These are phyloP conservation scores for Skeletonema grethae DNA, from an alignment of 108 stramenopile genomes.

Conservation along the genomic window DNA sequence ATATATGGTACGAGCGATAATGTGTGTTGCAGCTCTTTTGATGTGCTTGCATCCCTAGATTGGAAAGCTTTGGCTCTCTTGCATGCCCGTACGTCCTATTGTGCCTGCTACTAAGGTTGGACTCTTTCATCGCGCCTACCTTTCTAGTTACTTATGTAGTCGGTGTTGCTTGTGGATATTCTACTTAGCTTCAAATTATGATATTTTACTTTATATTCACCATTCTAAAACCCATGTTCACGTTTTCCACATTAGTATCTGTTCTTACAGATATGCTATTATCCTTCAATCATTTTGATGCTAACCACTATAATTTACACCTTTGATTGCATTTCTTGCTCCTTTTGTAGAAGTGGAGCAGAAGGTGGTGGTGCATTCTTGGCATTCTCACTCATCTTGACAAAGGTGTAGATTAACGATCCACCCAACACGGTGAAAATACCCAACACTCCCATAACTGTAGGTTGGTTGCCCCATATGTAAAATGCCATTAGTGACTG, in stretches of 20 bases:
- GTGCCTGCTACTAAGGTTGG: no score
- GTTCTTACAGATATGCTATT: no score
- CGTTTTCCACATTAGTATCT: no score
- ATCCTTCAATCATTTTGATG: no score
- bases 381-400: slow-evolving; percentile 76
- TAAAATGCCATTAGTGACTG: slow-evolving; percentile 93
- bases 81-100: no score
- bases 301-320: no score
- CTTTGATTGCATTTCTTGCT: slow-evolving; percentile 33
- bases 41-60: neutral
- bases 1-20: neutral
- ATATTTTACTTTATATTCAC: neutral
- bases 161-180: no score
- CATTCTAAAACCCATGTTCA: neutral
- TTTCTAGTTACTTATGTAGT: no score
- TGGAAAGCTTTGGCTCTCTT: neutral
- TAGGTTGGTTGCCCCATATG: slow-evolving; percentile 91
- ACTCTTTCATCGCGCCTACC: no score
- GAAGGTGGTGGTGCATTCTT: slow-evolving; percentile 5
- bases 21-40: neutral
- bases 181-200: neutral
- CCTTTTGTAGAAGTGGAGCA: neutral
- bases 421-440: slow-evolving; percentile 88
- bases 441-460: slow-evolving; percentile 77
- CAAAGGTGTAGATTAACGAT: slow-evolving; percentile 80